Evolutionary conservation across 768 basidiomycete genomes (phyloP), one percentile per base, ranked within the genome.

Genomic region (Amanita fuliginea): DNA sequence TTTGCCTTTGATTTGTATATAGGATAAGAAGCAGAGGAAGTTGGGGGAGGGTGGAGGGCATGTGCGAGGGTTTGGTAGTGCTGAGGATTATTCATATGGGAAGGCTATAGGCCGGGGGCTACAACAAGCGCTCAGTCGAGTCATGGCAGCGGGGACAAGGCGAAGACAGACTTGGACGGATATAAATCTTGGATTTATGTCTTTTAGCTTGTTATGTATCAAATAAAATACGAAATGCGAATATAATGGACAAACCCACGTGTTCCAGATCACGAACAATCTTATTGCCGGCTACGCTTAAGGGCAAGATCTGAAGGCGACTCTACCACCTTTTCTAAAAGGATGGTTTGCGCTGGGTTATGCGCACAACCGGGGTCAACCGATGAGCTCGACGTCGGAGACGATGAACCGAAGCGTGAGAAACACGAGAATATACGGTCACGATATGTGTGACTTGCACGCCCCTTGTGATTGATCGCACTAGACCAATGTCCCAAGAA

Each of bases 61-160:
- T 86, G 81, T 49, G 85, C 88, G 57, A 88, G 73, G 22, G 86
- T 82, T 54, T 86, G 84, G 67, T 88, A 85, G 54, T 83, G 82
- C 61, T 86, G 83, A 49, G 83, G 82, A 62, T 84, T 84, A 66
- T 85, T 74, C 76, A 77, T 77, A 34, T 39, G 46, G 39, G 26
- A 36, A 39, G 33, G 18, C 33, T 14, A 13, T 16, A 19, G 3
- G 30, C 16, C 21, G 44, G 24, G 34, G 18, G 34, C 42, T 52
- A 35, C 33, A 45, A 50, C 36, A 48, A 47, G 14, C 36, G 33
- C 45, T 47, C 28, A 51, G 53, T 41, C 37, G 40, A 41, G 36
- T 22, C 53, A 51, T 30, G 49, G 50, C 33, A 49, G 45, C 30
- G 42, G n/a, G 30, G 39, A 36, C n/a, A 48, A 55, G 30, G 40